Base-by-base conservation (phyloP, 2,329 filamentous ascomycete species). In the Arthrinium puccinioides region DNA sequence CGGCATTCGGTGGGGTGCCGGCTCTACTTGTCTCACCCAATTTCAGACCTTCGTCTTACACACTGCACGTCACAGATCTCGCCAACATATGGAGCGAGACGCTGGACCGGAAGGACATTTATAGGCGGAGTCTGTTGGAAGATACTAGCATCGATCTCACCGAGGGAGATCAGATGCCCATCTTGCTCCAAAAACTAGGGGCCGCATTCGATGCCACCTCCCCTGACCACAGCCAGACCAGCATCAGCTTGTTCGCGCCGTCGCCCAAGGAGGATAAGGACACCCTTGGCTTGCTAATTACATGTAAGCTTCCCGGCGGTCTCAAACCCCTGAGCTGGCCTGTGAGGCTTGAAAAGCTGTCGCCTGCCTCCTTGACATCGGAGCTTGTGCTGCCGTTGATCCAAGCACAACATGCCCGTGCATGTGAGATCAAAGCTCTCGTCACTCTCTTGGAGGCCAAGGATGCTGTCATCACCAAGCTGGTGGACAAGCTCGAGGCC, bases 121-220 rank as follows among this genome's bases (percentile, higher is more conserved):
- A 79, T 38, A 62, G 69, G 41, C 74, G 82, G 41, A 82, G 77
- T 21, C 66, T 75, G 39, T 61, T 72, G 18, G 70, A 81, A 47
- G 71, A 78, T 48, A 84, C 81, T 13, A 79, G 74, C 43, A 87
- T 90, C 43, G 84, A 90, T 53, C 79, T 85, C 2, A 79, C 73
- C 52, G 79, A 83, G 46, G 58, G 52, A 42, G 73, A 77, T 35
- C 84, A 90, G 50, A 76, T 86, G 60, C 55, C 61, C 19, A 78
- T 79, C 35, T 76, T 90, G 36, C 63, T 89, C 11, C 67, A 74
- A 16, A 80, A 82, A 49, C 63, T 90, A 14, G 59, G 64, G 33
- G 61, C 62, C 27, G 69, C 71, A 21, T 59, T 77, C 51, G 72
- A 66, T 63, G 64, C 45, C 40, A 74, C 51, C 15, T 61, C 62